These are phyloP conservation scores for Leucocoprinus birnbaumii DNA, from an alignment of 768 basidiomycete genomes.

Conservation along the genomic window DNA sequence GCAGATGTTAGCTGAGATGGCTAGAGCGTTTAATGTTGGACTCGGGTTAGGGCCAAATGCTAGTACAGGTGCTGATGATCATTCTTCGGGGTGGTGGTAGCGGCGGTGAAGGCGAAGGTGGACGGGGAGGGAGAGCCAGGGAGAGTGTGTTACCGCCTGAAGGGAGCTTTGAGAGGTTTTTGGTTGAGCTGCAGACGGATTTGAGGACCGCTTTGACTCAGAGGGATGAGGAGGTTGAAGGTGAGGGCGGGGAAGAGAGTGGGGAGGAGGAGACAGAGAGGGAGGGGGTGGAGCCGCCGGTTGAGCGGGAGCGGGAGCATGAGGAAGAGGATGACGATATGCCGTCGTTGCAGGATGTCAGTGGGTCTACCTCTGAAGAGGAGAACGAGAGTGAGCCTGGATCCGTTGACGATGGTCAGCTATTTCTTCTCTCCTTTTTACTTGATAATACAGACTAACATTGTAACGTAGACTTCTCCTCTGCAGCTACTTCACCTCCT, in stretches of 20 bases:
- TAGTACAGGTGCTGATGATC: constrained; percentile 6
- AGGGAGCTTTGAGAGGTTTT: constrained; percentile 79
- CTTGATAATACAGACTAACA: background rate
- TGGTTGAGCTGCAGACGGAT: constrained; percentile 75
- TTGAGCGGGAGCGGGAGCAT: background rate
- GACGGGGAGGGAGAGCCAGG: constrained; percentile 1
- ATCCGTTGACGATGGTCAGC: background rate
- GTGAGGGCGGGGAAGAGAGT: constrained; percentile 1
- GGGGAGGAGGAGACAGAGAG: background rate
- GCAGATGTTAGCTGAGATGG: constrained; percentile 78
- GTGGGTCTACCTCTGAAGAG: constrained; percentile 7
- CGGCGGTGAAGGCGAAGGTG: background rate
- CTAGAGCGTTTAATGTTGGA: constrained; percentile 74
- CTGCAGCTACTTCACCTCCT: constrained; percentile 1
- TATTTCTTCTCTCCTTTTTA: background rate
- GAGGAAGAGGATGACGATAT: constrained; percentile 15
- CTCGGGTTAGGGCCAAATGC: constrained; percentile 38
- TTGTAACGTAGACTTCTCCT: background rate
- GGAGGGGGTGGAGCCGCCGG: background rate
- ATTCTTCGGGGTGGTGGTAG: background rate
- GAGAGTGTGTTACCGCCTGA: constrained; percentile 36
- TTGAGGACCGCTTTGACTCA: constrained; percentile 56
- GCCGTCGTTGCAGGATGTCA: constrained; percentile 12
- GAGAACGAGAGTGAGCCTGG: background rate
- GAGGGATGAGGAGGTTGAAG: constrained; percentile 8